These are phyloP conservation scores for Naegleria fowleri DNA, from an alignment of 208 protist genomes.

Conservation along the genomic window DNA sequence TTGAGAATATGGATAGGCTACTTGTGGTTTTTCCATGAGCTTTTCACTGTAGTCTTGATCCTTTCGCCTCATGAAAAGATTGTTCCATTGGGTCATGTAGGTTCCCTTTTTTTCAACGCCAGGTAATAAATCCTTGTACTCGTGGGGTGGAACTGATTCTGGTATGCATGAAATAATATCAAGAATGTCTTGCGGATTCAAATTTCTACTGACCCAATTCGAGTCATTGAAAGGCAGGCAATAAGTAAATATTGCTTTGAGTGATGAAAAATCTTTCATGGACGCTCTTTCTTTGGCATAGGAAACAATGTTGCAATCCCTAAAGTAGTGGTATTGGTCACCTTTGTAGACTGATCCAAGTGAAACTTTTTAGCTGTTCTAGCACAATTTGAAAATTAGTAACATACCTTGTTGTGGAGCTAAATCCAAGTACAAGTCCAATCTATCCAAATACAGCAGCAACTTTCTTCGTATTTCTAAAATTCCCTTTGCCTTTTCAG, in stretches of 20 bases:
- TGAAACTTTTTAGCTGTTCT: no score
- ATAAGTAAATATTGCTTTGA: not conserved
- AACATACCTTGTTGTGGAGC: not conserved
- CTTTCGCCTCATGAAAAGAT: not conserved
- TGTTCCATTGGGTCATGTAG: not conserved
- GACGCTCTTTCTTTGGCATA: not conserved
- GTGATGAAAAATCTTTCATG: not conserved
- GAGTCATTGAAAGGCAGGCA: not conserved
- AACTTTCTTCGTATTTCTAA: not conserved
- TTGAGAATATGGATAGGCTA: not conserved
- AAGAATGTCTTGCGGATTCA: not conserved
- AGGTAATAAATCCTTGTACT: not conserved
- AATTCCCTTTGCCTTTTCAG: not conserved
- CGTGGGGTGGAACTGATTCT: not conserved
- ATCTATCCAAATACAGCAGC: not conserved
- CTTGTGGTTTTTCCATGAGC: not conserved
- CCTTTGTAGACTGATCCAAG: not conserved
- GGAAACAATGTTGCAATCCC: not conserved
- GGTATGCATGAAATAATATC: not conserved
- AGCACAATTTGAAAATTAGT: no score
- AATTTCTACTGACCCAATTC: not conserved
- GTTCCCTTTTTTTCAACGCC: not conserved
- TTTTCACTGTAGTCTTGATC: not conserved
- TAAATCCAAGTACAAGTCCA: not conserved
- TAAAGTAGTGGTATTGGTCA: not conserved